Conservation (phyloP, 352 stramenopile genomes). For the Phytophthora meadii region DNA sequence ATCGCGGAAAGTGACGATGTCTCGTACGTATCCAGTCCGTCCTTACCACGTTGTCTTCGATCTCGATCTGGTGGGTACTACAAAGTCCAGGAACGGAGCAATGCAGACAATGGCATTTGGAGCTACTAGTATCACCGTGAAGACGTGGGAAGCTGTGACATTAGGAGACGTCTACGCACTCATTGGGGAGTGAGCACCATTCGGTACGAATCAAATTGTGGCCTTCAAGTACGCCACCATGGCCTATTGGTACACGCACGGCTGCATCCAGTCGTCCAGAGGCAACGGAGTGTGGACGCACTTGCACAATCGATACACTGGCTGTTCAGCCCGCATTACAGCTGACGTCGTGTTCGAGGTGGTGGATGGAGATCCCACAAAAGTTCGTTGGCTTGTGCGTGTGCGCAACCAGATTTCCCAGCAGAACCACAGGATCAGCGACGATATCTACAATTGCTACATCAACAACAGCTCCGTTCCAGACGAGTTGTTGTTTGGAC, state of each 20-base stretch:
- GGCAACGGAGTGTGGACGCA: conserved; percentile 77
- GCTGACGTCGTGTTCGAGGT: conserved; percentile 77
- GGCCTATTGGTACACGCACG: conserved; percentile 87
- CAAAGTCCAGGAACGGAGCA: conserved; percentile 89
- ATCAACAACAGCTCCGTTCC: conserved; percentile 83
- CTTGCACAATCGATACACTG: conserved; percentile 81
- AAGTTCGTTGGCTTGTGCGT: conserved; percentile 69
- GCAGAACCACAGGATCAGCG: conserved; percentile 82
- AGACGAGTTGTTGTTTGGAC: conserved; percentile 66
- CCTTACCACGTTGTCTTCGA: conserved; percentile 95
- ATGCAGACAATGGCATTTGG: conserved; percentile 90
- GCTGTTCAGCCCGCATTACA: conserved; percentile 75
- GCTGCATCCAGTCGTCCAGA: conserved; percentile 78
- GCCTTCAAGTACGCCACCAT: conserved; percentile 90
- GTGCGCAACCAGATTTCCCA: conserved; percentile 84
- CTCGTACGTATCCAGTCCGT: conserved; percentile 97
- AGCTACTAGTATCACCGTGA: conserved; percentile 87
- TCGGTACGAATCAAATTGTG: conserved; percentile 98
- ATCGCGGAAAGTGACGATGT: conserved; percentile 98
- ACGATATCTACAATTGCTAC: conserved; percentile 84
- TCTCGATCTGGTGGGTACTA: conserved; percentile 79
- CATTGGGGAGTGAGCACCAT: conserved; percentile 97
- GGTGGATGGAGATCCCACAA: conserved; percentile 43
- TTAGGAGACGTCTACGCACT: conserved; percentile 97
- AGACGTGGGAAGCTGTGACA: conserved; percentile 94